phyloP scores from a whole-genome alignment of 495 filamentous ascomycete genomes.

The Penicillium flavigenum region DNA sequence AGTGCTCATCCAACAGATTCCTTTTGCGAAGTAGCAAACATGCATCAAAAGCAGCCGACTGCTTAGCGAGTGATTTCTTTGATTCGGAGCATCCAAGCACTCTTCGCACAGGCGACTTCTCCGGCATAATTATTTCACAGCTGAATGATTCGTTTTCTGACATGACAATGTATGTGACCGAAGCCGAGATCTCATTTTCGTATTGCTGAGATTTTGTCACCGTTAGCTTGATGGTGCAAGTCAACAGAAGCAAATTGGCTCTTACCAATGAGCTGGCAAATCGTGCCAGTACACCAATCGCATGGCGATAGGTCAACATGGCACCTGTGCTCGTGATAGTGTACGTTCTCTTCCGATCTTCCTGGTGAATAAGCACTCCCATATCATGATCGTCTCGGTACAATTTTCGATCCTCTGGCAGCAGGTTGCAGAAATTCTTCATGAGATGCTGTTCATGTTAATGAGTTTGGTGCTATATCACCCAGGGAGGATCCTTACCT shows the following conservation, averaged over 20 bases:
- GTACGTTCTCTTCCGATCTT: conserved; percentile 56
- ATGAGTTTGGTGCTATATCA: background rate
- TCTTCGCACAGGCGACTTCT: conserved; percentile 67
- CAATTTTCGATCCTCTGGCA: conserved; percentile 75
- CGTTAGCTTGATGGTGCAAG: background rate
- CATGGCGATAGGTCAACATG: conserved; percentile 74
- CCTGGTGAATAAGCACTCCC: conserved; percentile 53
- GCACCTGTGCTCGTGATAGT: conserved; percentile 69
- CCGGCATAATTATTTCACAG: conserved; percentile 81
- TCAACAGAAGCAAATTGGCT: background rate
- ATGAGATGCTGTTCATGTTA: conserved; percentile 47
- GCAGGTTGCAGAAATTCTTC: conserved; percentile 67
- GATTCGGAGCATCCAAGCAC: conserved; percentile 58
- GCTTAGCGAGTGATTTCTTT: conserved; percentile 79
- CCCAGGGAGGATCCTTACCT: conserved; percentile 29
- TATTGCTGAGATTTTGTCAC: conserved; percentile 49
- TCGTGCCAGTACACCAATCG: conserved; percentile 62
- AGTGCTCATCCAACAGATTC: conserved; percentile 67
- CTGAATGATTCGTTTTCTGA: conserved; percentile 59
- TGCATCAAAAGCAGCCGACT: conserved; percentile 84
- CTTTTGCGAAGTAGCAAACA: conserved; percentile 68
- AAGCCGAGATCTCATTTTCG: conserved; percentile 51
- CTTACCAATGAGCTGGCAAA: conserved; percentile 60
- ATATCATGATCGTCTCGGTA: conserved; percentile 59
- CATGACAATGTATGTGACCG: conserved; percentile 63